Evolutionary conservation across 257 asterid genomes (phyloP).

Genomic region (Buddleja alternifolia): DNA sequence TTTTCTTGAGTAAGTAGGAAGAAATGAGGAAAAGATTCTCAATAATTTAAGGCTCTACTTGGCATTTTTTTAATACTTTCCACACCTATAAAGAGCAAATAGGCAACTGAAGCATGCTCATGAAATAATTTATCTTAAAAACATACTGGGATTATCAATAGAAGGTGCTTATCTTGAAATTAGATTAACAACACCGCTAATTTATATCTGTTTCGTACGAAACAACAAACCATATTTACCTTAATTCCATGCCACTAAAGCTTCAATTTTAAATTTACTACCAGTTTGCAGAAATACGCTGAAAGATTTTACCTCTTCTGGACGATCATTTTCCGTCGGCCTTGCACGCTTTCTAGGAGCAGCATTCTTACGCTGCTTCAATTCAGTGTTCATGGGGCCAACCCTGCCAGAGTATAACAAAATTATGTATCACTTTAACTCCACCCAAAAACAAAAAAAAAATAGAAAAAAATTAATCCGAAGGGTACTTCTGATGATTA

Average conservation of each 20-base stretch:
- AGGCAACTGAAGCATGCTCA: constrained; percentile 3
- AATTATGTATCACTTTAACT: background rate
- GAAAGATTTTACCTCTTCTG: constrained; percentile 73
- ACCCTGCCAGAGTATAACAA: constrained; percentile 53
- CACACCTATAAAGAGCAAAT: background rate
- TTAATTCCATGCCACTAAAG: background rate
- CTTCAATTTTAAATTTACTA: background rate
- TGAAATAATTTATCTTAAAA: background rate
- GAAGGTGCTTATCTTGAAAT: too few species aligned
- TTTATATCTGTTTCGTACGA: background rate
- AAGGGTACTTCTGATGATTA: constrained; percentile 34
- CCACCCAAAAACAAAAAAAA: constrained; percentile 23
- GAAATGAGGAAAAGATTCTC: background rate
- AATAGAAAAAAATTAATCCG: background rate
- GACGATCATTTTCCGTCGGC: constrained; percentile 62
- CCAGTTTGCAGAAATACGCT: background rate
- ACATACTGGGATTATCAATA: background rate
- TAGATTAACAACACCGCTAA: background rate
- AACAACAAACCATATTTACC: background rate
- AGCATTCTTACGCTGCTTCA: constrained; percentile 71
- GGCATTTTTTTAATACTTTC: background rate
- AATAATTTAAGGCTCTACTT: background rate
- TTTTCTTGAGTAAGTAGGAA: background rate
- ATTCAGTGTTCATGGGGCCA: constrained; percentile 91
- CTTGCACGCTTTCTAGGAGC: constrained; percentile 61